Evolutionary conservation across 768 basidiomycete genomes (phyloP), one percentile per base, ranked within the genome.

Genomic region (Chalciporus piperatus): DNA sequence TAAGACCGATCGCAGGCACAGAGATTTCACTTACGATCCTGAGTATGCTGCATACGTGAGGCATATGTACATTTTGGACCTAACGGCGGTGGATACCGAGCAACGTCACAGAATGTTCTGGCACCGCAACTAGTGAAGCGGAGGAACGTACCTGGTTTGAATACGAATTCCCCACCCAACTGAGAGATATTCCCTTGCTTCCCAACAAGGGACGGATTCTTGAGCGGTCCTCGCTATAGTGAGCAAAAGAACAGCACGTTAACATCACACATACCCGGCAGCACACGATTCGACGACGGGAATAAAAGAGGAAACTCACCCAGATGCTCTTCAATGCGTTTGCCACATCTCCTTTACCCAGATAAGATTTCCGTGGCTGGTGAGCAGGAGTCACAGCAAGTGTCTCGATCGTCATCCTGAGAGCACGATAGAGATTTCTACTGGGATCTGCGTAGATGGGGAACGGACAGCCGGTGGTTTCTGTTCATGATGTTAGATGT

Each of bases 381-480:
- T 72, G 75, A 0, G 73, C 56, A 0, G 83, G 82, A 0, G 81
- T 80, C 9, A 28, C 49, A 6, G 65, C 64, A 3, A 82, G 65
- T 11, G 53, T 76, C 59, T 85, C 78, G 3, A 64, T 64, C 3
- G 75, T 80, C 76, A 90, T 81, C 2, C 84, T 86, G 0, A 91
- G 74, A 0, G 72, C 70, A 22, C 69, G 74, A 60, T 84, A 90
- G 0, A 92, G 68, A 22, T 71, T 63, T 4, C 85, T 75, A 0
- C 74, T 72, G 0, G 87, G 84, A 58, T 91, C 84, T 11, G 87
- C 82, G 61, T 82, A 90, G 23, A 90, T 77, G 0, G 63, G 51
- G 0, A 76, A 76, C 9, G 52, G 52, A 57, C 79, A 81, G 0
- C 64, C 67, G 1, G 82, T 79, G 1, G 60, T 70, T 47, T 80